phyloP scores from a whole-genome alignment of 1,284 basidiomycete genomes.

The Leccinum cinnamomeum region DNA sequence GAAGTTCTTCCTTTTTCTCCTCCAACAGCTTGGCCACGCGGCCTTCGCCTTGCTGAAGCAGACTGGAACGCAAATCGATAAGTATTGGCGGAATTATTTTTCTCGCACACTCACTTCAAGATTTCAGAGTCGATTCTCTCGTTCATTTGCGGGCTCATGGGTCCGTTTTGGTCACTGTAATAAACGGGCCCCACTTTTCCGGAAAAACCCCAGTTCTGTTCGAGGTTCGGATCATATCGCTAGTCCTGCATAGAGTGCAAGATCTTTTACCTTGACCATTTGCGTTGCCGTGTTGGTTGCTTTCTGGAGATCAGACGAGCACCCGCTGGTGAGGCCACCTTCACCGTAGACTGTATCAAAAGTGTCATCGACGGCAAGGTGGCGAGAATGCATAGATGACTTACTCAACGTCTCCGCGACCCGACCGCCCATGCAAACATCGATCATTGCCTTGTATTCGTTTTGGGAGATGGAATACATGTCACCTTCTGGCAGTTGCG shows the following conservation, averaged over 20 bases:
- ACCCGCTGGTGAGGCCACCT: slow-evolving; percentile 89
- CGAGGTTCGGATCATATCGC: slow-evolving; percentile 1
- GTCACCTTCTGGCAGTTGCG: slow-evolving; percentile 85
- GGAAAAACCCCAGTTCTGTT: slow-evolving; percentile 82
- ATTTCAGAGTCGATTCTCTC: slow-evolving; percentile 87
- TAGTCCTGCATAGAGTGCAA: not conserved
- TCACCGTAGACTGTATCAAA: slow-evolving; percentile 72
- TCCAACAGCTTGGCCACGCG: slow-evolving; percentile 72
- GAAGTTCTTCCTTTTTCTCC: slow-evolving; percentile 75
- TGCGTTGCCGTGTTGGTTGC: slow-evolving; percentile 81
- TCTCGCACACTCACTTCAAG: slow-evolving; percentile 53
- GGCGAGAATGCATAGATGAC: slow-evolving; percentile 22
- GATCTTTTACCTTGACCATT: slow-evolving; percentile 79
- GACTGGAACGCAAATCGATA: slow-evolving; percentile 45
- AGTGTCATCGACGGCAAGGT: slow-evolving; percentile 1
- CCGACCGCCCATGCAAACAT: slow-evolving; percentile 90
- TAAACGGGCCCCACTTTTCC: slow-evolving; percentile 81
- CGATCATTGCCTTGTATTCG: slow-evolving; percentile 78
- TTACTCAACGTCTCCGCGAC: slow-evolving; percentile 88
- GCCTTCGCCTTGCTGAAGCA: slow-evolving; percentile 73
- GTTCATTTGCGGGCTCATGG: slow-evolving; percentile 70
- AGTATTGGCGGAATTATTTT: rapidly evolving
- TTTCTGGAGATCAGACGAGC: slow-evolving; percentile 78
- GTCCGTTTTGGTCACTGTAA: slow-evolving; percentile 69
- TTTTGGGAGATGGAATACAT: slow-evolving; percentile 67